Percentiles rank a stretch among this genome's conserved stretches.
phyloP scores from a whole-genome alignment of 768 basidiomycete genomes.

The Cantharellus cinnabarinus region DNA sequence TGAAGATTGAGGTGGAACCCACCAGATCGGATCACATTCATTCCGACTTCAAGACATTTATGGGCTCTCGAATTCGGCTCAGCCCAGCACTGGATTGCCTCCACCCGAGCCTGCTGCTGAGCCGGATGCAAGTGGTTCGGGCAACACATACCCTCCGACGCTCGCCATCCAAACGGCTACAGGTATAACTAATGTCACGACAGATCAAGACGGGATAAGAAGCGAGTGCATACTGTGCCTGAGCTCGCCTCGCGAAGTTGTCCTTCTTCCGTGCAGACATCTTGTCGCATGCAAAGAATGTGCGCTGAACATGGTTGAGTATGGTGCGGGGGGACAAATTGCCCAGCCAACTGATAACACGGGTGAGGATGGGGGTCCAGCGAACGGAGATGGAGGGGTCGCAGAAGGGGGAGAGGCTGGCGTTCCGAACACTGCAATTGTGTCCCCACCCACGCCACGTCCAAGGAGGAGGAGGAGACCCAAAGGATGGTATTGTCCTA shows the following conservation, averaged over 20 bases:
- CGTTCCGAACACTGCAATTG: slow-evolving; percentile 3
- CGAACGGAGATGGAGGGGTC: slow-evolving; percentile 3
- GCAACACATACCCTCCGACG: slow-evolving; percentile 25
- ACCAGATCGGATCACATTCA: slow-evolving; percentile 71
- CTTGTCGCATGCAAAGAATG: slow-evolving; percentile 91
- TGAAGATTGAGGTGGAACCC: not conserved
- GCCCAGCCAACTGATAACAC: slow-evolving; percentile 29
- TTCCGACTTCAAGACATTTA: slow-evolving; percentile 95
- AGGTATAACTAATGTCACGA: not conserved
- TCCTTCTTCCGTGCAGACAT: slow-evolving; percentile 82
- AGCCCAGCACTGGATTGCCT: slow-evolving; percentile 20
- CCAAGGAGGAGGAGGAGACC: slow-evolving; percentile 61
- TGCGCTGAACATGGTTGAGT: slow-evolving; percentile 93
- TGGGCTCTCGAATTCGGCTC: slow-evolving; percentile 33
- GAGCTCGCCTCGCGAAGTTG: slow-evolving; percentile 73
- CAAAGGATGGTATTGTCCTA: slow-evolving; percentile 95
- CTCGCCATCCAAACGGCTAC: slow-evolving; percentile 12
- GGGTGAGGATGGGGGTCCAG: slow-evolving; percentile 4
- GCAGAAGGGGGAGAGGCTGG: slow-evolving; percentile 12
- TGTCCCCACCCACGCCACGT: slow-evolving; percentile 23
- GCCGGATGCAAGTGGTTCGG: slow-evolving; percentile 12
- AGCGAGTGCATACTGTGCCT: slow-evolving; percentile 62
- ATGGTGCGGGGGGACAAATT: slow-evolving; percentile 79
- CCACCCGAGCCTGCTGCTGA: slow-evolving; percentile 10
- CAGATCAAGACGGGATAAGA: slow-evolving; percentile 23